These are phyloP conservation scores for Solanum medicagineum DNA, from an alignment of 257 asterid species.

Conservation along the genomic window DNA sequence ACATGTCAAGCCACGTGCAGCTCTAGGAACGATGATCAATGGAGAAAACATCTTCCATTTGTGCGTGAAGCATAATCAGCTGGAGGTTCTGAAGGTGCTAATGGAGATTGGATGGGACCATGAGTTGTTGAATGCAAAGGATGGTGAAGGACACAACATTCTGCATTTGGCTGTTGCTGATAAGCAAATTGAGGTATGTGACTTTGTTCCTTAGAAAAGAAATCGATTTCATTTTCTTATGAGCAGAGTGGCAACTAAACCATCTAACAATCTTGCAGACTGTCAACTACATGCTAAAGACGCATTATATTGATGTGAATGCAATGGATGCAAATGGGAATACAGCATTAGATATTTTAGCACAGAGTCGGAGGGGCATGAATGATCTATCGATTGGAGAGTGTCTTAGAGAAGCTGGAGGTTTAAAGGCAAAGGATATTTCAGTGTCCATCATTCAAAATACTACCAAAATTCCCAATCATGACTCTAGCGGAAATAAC, in stretches of 20 bases:
- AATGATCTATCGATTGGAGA: conserved; percentile 16
- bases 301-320: conserved; percentile 7
- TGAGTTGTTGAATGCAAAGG: neutral
- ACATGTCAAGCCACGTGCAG: conserved; percentile 12
- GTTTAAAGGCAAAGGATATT: neutral
- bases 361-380: conserved; percentile 5
- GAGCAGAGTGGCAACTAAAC: neutral
- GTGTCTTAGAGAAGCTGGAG: conserved; percentile 13
- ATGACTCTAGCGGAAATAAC: neutral
- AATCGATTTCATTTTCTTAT: neutral
- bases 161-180: conserved; percentile 9
- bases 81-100: conserved; percentile 5
- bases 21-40: conserved; percentile 15
- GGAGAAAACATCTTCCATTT: conserved; percentile 28
- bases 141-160: conserved; percentile 1
- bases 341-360: conserved; percentile 26
- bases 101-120: neutral
- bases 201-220: neutral
- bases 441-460: neutral
- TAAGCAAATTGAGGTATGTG: conserved; percentile 27
- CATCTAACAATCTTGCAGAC: conserved; percentile 17
- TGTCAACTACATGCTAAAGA: conserved; percentile 5
- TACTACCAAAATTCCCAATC: neutral
- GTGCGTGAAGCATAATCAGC: conserved; percentile 21
- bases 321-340: conserved; percentile 12